Conservation (phyloP, 1,139 yeast genomes). For the Waltiozyma sp. region DNA sequence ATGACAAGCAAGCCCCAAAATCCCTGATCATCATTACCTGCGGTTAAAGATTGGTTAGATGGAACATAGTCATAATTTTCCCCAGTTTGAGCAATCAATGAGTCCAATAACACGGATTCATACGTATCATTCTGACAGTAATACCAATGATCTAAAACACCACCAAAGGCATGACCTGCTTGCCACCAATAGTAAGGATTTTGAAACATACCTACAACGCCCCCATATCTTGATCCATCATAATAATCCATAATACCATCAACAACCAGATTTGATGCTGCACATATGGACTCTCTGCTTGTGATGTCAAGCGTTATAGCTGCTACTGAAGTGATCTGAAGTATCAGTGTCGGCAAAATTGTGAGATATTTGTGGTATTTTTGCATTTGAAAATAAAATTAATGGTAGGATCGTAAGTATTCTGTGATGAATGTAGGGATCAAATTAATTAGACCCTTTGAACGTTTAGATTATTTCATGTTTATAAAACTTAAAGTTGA, state of each 20-base stretch:
- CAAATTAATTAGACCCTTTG: too few species aligned
- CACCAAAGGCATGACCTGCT: conserved; percentile 61
- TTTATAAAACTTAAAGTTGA: too few species aligned
- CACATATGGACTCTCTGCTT: conserved; percentile 29
- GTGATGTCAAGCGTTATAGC: conserved; percentile 2
- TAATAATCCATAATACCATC: conserved; percentile 49
- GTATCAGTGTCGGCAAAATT: neutral
- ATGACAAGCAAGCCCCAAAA: conserved; percentile 56
- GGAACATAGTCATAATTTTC: conserved; percentile 43
- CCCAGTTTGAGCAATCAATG: conserved; percentile 48
- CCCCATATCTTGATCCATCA: conserved; percentile 37
- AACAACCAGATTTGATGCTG: conserved; percentile 35
- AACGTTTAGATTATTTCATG: too few species aligned
- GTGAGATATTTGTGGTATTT: neutral
- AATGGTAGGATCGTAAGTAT: too few species aligned
- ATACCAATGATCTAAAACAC: conserved; percentile 41
- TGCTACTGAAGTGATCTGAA: neutral
- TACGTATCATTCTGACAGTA: conserved; percentile 39
- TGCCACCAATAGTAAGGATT: conserved; percentile 66
- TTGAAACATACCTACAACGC: conserved; percentile 41
- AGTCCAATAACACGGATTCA: conserved; percentile 30
- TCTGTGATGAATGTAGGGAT: too few species aligned
- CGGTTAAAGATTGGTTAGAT: conserved; percentile 46
- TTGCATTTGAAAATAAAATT: too few species aligned
- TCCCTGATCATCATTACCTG: conserved; percentile 67